Evolutionary conservation across 2,329 filamentous ascomycete species (phyloP).

Genomic region (Simplicillium sp.): DNA sequence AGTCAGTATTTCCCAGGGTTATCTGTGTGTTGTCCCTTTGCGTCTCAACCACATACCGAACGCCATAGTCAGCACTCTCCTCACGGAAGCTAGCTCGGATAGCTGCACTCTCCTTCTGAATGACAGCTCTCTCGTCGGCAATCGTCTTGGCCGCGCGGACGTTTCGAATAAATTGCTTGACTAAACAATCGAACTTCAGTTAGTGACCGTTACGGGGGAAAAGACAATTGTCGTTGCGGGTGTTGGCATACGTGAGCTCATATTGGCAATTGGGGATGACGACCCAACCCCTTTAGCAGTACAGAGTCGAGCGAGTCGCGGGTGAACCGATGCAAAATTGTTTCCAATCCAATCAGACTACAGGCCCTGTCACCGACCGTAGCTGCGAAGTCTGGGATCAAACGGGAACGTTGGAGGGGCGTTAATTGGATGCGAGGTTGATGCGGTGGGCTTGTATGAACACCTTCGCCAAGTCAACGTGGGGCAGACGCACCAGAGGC

Average conservation of each 20-base stretch:
- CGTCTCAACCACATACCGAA: conserved; percentile 54
- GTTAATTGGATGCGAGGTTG: too few relatives aligned
- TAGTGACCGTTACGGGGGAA: neutral
- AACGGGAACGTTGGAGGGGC: too few relatives aligned
- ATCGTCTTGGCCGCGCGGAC: conserved; percentile 98
- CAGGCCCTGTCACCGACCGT: neutral
- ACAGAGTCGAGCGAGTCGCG: too few relatives aligned
- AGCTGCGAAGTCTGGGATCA: too few relatives aligned
- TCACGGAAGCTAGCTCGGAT: conserved; percentile 97
- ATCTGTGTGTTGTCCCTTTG: neutral
- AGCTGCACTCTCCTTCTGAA: conserved; percentile 97
- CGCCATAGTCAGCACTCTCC: conserved; percentile 84
- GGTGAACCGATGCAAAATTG: conserved; percentile 5
- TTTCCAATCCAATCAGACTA: neutral
- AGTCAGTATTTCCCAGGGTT: too few relatives aligned
- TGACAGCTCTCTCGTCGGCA: conserved; percentile 94
- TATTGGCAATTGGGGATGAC: conserved; percentile 18
- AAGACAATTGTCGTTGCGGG: neutral
- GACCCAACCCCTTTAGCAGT: conserved; percentile 12
- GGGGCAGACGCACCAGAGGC: too few relatives aligned
- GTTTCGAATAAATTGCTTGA: conserved; percentile 99
- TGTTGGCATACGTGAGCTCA: conserved; percentile 28
- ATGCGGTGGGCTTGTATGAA: too few relatives aligned
- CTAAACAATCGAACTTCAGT: conserved; percentile 35
- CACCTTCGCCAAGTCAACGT: too few relatives aligned